Percentiles rank a stretch among this genome's conserved stretches.
These are phyloP conservation scores for Choanephora cucurbitarum DNA, from an alignment of 371 early-diverging fungal genomes.

Conservation along the genomic window DNA sequence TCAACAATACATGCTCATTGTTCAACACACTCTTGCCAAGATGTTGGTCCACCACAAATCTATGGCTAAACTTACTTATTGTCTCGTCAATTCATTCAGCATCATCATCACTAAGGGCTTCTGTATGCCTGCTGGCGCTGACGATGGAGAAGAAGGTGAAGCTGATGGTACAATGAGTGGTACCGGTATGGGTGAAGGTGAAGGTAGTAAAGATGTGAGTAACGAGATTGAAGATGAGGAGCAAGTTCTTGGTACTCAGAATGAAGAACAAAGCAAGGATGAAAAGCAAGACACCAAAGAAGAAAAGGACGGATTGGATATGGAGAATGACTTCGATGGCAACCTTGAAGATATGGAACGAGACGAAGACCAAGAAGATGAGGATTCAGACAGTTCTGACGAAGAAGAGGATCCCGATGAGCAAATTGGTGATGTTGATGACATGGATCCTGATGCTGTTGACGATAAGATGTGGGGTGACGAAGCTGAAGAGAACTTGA, in stretches of 20 bases:
- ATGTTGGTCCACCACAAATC: slow-evolving; percentile 71
- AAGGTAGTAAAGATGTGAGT: slow-evolving; percentile 93
- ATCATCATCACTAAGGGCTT: slow-evolving; percentile 82
- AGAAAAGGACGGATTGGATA: slow-evolving; percentile 93
- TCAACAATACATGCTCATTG: slow-evolving; percentile 67
- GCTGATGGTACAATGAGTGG: slow-evolving; percentile 72
- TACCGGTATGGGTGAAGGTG: slow-evolving; percentile 96
- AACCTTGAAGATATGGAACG: slow-evolving; percentile 86
- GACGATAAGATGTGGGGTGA: slow-evolving; percentile 98
- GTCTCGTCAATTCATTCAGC: slow-evolving; percentile 72
- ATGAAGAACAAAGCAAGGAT: slow-evolving; percentile 68
- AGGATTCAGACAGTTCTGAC: slow-evolving; percentile 51
- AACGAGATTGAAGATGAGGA: slow-evolving; percentile 97
- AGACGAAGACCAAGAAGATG: slow-evolving; percentile 62
- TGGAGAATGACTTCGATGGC: slow-evolving; percentile 96
- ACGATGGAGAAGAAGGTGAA: slow-evolving; percentile 64
- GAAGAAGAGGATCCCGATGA: slow-evolving; percentile 81
- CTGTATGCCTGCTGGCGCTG: slow-evolving; percentile 74
- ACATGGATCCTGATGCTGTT: slow-evolving; percentile 85
- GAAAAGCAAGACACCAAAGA: slow-evolving; percentile 69
- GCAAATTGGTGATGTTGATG: slow-evolving; percentile 89
- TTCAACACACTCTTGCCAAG: slow-evolving; percentile 61
- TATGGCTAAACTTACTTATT: slow-evolving; percentile 65
- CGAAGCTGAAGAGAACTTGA: slow-evolving; percentile 71
- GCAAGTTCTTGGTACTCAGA: slow-evolving; percentile 87